Percentiles rank a stretch among this genome's conserved stretches.
Evolutionary conservation across 495 filamentous ascomycete genomes (phyloP).

Genomic region (Talaromyces adpressus): DNA sequence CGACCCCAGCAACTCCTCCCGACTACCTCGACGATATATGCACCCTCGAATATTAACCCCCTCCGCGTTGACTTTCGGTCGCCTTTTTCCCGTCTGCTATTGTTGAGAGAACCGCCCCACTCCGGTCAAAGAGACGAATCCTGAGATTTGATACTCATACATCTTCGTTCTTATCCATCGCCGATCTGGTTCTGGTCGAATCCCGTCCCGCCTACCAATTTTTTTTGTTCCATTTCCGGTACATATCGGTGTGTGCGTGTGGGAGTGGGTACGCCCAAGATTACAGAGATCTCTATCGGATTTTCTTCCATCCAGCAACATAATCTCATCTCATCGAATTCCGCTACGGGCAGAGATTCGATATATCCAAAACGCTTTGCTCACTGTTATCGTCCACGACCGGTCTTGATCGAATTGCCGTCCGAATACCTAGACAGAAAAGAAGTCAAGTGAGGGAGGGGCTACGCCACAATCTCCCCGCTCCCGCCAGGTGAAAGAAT

Average conservation of each 20-base stretch:
- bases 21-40: neutral
- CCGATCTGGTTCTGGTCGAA: constrained; percentile 4
- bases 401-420: neutral
- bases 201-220: neutral
- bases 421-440: neutral
- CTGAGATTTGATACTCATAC: neutral
- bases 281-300: neutral
- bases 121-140: neutral
- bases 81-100: neutral
- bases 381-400: neutral
- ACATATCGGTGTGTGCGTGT: neutral
- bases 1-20: neutral
- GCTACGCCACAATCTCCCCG: neutral
- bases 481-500: constrained; percentile 5
- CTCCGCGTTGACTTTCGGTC: neutral
- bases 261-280: neutral
- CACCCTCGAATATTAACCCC: neutral
- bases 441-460: neutral
- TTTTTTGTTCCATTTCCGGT: neutral
- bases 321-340: neutral
- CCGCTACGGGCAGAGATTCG: neutral
- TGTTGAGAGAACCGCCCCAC: neutral
- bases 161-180: neutral
- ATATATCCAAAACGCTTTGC: neutral
- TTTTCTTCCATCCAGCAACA: neutral